phyloP scores from a whole-genome alignment of 2,329 filamentous ascomycete species.

The Arachnomyces sp. region DNA sequence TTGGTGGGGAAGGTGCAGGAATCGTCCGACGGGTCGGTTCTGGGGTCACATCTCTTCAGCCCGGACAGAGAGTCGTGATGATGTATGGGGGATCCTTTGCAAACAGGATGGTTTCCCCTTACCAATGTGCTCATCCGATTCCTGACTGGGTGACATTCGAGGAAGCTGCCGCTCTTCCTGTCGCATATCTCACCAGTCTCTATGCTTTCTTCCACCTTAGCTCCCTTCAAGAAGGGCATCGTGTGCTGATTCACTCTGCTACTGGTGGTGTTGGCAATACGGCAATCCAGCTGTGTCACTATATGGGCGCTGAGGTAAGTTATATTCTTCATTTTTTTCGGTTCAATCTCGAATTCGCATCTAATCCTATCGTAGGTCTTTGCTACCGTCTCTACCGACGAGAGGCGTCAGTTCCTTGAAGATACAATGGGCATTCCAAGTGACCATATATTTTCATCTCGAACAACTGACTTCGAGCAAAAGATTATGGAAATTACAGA shows the following conservation, averaged over 20 bases:
- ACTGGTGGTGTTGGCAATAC: slow-evolving; percentile 2
- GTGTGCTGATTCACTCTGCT: slow-evolving; percentile 3
- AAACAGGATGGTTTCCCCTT: neutral
- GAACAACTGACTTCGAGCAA: slow-evolving; percentile 31
- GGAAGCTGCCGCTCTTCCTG: slow-evolving; percentile 1
- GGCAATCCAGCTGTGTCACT: slow-evolving; percentile 2
- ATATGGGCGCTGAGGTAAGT: slow-evolving; percentile 4
- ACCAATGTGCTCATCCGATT: neutral
- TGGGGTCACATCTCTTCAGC: neutral
- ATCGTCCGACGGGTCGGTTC: slow-evolving; percentile 5
- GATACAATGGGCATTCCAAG: slow-evolving; percentile 12
- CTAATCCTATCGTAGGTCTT: slow-evolving; percentile 2
- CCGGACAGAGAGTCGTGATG: slow-evolving; percentile 2
- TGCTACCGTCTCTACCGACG: slow-evolving; percentile 17
- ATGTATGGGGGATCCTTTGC: slow-evolving; percentile 3
- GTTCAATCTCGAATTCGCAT: slow-evolving; percentile 4
- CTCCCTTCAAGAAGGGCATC: neutral
- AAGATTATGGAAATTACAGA: slow-evolving; percentile 75
- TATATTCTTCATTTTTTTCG: slow-evolving; percentile 8
- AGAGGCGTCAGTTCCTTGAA: slow-evolving; percentile 16
- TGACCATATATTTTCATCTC: slow-evolving; percentile 19
- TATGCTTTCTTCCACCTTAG: slow-evolving; percentile 3
- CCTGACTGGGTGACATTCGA: neutral
- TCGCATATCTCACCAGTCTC: slow-evolving; percentile 2
- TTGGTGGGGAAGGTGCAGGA: slow-evolving; percentile 6